phyloP scores from a whole-genome alignment of 1,284 basidiomycete genomes.

The Neonothopanus nambi region DNA sequence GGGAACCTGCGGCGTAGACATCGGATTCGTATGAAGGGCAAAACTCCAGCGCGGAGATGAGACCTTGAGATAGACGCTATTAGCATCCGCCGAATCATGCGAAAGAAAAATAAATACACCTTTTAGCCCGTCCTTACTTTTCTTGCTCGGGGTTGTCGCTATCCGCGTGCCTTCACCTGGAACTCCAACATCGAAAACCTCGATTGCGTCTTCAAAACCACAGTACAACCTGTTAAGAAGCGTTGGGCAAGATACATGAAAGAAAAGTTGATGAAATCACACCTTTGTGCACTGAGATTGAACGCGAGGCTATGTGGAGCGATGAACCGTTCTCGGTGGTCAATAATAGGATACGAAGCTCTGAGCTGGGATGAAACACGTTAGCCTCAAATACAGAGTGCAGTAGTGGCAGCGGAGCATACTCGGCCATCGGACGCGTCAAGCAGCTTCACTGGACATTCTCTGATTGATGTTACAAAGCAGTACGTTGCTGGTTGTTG shows the following conservation, averaged over 20 bases:
- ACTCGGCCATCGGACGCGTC: conserved; percentile 80
- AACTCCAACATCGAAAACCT: conserved; percentile 77
- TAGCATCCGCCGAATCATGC: too few species aligned
- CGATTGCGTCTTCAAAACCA: conserved; percentile 87
- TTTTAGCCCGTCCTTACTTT: conserved; percentile 83
- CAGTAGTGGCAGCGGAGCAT: conserved; percentile 23
- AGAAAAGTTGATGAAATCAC: conserved; percentile 20
- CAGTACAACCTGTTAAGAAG: conserved; percentile 71
- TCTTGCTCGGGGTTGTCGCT: conserved; percentile 74
- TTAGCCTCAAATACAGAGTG: too few species aligned
- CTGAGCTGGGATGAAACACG: too few species aligned
- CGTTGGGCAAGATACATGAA: neutral
- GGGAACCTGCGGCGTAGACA: conserved; percentile 73
- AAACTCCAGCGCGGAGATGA: conserved; percentile 83
- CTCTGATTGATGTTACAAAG: conserved; percentile 78
- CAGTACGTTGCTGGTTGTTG: conserved; percentile 68
- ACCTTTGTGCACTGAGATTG: conserved; percentile 71
- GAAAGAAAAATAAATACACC: conserved; percentile 48
- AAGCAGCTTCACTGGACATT: conserved; percentile 79
- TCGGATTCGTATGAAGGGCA: conserved; percentile 63
- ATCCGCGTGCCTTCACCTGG: conserved; percentile 77
- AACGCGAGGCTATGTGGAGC: conserved; percentile 85
- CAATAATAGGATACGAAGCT: conserved; percentile 89
- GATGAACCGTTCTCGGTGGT: conserved; percentile 86
- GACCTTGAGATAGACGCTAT: conserved; percentile 54